A percentile compares a stretch with the other conserved stretches of the same genome.
phyloP scores from a whole-genome alignment of 768 basidiomycete genomes.

The Tricholoma hemisulphureum region DNA sequence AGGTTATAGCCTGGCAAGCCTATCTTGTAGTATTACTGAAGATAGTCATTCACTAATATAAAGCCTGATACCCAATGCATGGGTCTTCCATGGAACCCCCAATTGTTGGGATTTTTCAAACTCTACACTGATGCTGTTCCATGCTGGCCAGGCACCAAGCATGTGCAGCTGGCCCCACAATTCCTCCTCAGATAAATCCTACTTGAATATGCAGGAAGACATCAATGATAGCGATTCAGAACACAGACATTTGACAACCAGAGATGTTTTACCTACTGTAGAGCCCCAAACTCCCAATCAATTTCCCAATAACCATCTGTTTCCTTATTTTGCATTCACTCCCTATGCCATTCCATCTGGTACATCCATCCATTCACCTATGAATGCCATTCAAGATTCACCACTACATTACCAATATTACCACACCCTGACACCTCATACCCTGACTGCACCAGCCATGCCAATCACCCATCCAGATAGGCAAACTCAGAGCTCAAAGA shows the following conservation, averaged over 20 bases:
- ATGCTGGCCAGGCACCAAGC: background rate
- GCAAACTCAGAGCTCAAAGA: background rate
- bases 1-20: background rate
- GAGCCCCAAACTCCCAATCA: background rate
- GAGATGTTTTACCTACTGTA: background rate
- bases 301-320: background rate
- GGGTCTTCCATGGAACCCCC: background rate
- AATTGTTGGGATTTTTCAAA: background rate
- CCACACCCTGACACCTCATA: background rate
- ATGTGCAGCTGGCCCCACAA: too few relatives aligned
- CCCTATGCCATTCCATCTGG: background rate
- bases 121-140: too few relatives aligned
- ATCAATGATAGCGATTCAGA: background rate
- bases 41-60: background rate
- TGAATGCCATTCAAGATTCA: too few relatives aligned
- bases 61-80: background rate
- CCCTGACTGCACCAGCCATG: background rate
- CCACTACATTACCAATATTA: background rate
- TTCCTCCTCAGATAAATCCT: background rate
- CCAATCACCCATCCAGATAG: background rate
- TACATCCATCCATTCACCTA: background rate
- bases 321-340: background rate
- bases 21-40: background rate
- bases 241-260: background rate
- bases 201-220: background rate